Base-by-base conservation (phyloP, 2,329 filamentous ascomycete genomes). In the Lachnellula occidentalis region DNA sequence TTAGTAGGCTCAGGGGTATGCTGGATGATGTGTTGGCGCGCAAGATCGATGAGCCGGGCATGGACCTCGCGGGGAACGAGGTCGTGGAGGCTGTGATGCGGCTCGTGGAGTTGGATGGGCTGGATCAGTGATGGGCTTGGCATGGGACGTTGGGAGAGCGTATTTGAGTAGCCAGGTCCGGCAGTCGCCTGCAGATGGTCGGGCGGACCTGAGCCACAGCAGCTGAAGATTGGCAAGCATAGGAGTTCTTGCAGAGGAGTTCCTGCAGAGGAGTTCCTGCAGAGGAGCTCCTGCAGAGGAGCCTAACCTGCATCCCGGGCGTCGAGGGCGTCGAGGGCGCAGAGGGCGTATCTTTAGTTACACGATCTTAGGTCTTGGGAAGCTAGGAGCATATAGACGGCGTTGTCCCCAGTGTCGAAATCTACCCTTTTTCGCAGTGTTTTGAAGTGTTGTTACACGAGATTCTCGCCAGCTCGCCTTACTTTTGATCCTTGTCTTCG, bases 61-160 rank as follows among this genome's bases (percentile, higher is more conserved):
- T 80, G 54, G 81, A 84, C 45, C 67, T 85, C 36, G 74, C 74
- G 54, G 74, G 77, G 45, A 80, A 78, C 55, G 84, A 87, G 63
- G 84, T 96, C 24, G 87, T 97, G 56, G 81, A 79, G 65, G 73
- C 89, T 58, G 92, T 96, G 51, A 82, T 84, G 62, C 85, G 82
- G 72, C 76, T 97, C 72, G 87, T 97, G 64, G 90, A 96, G 72
- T 79, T 95, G 65, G 91, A 97, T 74, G 94, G 94, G 1, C 72
- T 95, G 72, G 90, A 95, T 65, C 68, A 70, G 50, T 70, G 41
- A 45, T 6, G 37, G 34, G 31, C 8, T 52, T 17, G 6, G 34
- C n/a, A 34, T n/a, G 37, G 22, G 22, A 24, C n/a, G n/a, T n/a
- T 24, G 22, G 22, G 22, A 24, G 22, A 5, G 22, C 22, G 22